Evolutionary conservation across 1,284 basidiomycete species (phyloP).

Genomic region (Austropuccinia psidii): DNA sequence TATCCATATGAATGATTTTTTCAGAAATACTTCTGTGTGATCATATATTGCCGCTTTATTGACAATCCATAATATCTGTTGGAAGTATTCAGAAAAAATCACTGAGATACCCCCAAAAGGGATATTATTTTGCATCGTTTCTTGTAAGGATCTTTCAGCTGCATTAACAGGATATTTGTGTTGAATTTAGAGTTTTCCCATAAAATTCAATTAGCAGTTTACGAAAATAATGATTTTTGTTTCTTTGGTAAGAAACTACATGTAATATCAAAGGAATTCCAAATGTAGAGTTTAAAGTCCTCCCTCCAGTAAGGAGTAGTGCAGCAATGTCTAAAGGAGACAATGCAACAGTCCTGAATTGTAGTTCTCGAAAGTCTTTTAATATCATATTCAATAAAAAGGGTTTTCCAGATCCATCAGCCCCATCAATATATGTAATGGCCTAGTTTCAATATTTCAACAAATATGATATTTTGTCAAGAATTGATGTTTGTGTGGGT

Average conservation of each 20-base stretch:
- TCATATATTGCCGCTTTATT: neutral
- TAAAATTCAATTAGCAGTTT: neutral
- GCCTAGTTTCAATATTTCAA: too few species aligned
- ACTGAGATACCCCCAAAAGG: neutral
- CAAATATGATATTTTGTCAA: too few species aligned
- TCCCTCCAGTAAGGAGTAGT: neutral
- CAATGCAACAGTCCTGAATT: neutral
- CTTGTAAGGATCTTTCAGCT: neutral
- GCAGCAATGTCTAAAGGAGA: neutral
- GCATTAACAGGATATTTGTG: neutral
- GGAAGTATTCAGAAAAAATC: neutral
- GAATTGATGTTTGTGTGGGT: too few species aligned
- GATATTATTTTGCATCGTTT: neutral
- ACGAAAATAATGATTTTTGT: accelerated
- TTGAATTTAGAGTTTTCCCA: conserved; percentile 6
- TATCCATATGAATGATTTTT: too few species aligned
- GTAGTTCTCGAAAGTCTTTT: neutral
- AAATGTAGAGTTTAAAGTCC: neutral
- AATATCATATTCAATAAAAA: neutral
- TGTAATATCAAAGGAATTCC: neutral
- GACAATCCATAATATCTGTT: neutral
- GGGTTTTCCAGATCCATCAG: neutral
- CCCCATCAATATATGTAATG: neutral
- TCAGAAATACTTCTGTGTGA: too few species aligned
- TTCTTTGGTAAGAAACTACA: neutral